Base-by-base conservation (phyloP, 805 yeast genomes). In the Lachancea waltii region DNA sequence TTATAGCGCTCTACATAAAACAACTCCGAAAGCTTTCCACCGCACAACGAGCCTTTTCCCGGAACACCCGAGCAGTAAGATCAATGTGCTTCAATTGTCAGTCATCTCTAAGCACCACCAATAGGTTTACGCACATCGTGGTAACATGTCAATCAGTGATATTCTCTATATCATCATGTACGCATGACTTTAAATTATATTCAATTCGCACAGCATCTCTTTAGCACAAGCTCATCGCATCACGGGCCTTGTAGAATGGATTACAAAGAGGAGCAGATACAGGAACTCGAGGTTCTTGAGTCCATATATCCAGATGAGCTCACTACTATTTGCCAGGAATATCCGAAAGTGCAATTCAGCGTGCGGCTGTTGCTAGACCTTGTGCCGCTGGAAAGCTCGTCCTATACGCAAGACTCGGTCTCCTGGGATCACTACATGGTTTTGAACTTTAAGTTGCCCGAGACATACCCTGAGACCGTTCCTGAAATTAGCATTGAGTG, bases 281-380 rank as follows among this genome's bases (percentile, higher is more conserved):
- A 90, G 63, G 98, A 90, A 60, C 58, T 92, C 32, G 97, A 89
- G 60, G 87, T 92, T 36, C 71, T 90, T 41, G 80, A 85, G 56
- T 80, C 94, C 13, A 90, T 90, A 39, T 90, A 92, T 58, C 98
- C 97, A 5, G 97, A 90, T 55, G 98, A 90, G 59, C 46, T 63
- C 26, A 62, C 65, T 7, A 50, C 68, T 24, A 54, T 73, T 1
- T 72, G 71, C 15, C 60, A 67, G 5, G 68, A 68, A 25, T 84
- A 76, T 56, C 68, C 75, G 30, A 72, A 45, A 9, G 46, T 58
- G 13, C 45, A 53, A 27, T 56, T 56, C 26, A 40, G 41, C 15
- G 42, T 90, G 24, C 65, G 65, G 35, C 49, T 86, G n/a, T 51
- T 56, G 15, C 66, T 89, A 32, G 97, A 90, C 48, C 78, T 90